Evolutionary conservation across 2,329 filamentous ascomycete genomes (phyloP).

Genomic region (Claviceps pusilla): DNA sequence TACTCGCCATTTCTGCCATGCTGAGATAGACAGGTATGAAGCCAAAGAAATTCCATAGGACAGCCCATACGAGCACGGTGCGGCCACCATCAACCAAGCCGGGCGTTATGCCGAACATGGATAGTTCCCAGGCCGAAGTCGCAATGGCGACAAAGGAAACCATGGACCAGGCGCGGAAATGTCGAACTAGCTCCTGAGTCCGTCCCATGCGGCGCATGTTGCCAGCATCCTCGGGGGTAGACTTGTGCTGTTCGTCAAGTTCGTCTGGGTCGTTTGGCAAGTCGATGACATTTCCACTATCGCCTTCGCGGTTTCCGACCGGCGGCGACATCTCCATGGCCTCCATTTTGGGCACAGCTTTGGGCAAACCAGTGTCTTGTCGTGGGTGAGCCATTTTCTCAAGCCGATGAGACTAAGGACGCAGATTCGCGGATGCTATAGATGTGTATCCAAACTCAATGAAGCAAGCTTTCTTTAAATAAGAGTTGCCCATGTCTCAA

Average conservation of each 20-base stretch:
- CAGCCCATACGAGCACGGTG: not conserved
- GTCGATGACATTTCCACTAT: not conserved
- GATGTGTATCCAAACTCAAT: not conserved
- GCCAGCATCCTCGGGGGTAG: constrained; percentile 1
- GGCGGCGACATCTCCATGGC: not conserved
- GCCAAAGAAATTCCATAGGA: constrained; percentile 2
- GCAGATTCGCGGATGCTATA: not conserved
- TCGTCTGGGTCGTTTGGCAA: not conserved
- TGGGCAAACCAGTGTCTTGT: not conserved
- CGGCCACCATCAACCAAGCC: constrained; percentile 2
- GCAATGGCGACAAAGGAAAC: constrained; percentile 4
- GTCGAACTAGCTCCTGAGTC: constrained; percentile 3
- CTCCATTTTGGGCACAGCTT: not conserved
- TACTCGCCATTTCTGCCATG: constrained; percentile 9
- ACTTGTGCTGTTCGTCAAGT: constrained; percentile 1
- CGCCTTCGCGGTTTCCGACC: not conserved
- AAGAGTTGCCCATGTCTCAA: not conserved
- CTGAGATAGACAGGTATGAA: constrained; percentile 4
- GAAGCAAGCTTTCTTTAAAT: not conserved
- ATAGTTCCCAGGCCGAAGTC: constrained; percentile 1
- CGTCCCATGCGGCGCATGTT: constrained; percentile 6
- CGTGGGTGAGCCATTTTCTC: not conserved
- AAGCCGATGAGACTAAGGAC: not conserved
- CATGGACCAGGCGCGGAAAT: constrained; percentile 3
- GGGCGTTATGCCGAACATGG: constrained; percentile 2